Percentiles rank a stretch among this genome's conserved stretches.
phyloP scores from a whole-genome alignment of 495 filamentous ascomycete species.

The Diplogelasinospora grovesii region DNA sequence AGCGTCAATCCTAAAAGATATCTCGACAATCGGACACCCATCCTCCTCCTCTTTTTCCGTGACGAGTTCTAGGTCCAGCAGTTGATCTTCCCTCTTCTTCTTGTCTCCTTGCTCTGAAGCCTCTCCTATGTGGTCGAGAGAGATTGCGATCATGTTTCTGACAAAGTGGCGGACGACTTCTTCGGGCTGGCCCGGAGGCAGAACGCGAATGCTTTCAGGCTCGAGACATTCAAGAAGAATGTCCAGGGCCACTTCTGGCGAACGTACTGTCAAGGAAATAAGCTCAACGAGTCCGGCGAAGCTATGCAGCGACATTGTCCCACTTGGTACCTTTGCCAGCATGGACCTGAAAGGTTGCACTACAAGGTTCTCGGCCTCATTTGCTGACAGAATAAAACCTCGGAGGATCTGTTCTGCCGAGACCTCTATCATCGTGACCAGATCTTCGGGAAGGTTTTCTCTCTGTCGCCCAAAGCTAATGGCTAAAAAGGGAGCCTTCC shows the following conservation, averaged over 20 bases:
- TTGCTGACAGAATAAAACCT: constrained; percentile 27
- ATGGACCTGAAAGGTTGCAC: constrained; percentile 32
- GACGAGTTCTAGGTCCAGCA: constrained; percentile 22
- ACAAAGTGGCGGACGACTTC: constrained; percentile 28
- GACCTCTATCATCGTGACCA: neutral
- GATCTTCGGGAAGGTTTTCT: neutral
- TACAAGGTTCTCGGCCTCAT: constrained; percentile 29
- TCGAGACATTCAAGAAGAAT: constrained; percentile 40
- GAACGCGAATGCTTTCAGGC: constrained; percentile 28
- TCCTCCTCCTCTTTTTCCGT: constrained; percentile 8
- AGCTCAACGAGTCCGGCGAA: constrained; percentile 33
- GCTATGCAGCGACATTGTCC: constrained; percentile 18
- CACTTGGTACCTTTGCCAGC: constrained; percentile 24
- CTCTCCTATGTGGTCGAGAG: constrained; percentile 45
- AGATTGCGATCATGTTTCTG: constrained; percentile 36
- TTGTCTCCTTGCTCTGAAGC: constrained; percentile 23
- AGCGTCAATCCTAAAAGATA: constrained; percentile 37
- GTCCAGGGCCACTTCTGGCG: constrained; percentile 35
- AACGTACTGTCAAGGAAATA: constrained; percentile 34
- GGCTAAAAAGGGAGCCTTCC: no score
- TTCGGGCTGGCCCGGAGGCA: constrained; percentile 26
- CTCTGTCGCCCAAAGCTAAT: no score
- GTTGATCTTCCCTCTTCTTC: constrained; percentile 23
- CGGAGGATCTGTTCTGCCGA: constrained; percentile 21
- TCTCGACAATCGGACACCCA: constrained; percentile 24